A percentile compares a stretch with the other conserved stretches of the same genome.
phyloP scores from a whole-genome alignment of 306 rosid species.

The Ochetophila trinervis region DNA sequence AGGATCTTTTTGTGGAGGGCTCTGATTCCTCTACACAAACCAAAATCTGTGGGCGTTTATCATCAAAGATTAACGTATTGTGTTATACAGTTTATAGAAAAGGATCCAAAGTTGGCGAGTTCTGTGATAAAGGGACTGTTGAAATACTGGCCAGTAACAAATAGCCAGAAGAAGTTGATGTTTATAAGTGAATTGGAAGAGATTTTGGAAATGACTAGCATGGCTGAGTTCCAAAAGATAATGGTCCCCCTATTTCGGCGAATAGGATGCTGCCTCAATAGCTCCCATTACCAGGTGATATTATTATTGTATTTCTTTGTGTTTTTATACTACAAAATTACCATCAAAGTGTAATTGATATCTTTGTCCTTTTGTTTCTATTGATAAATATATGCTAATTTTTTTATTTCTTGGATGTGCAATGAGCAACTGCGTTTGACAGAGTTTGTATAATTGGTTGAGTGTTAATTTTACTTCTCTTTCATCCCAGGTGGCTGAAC shows the following conservation, averaged over 20 bases:
- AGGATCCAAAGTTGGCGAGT: constrained; percentile 86
- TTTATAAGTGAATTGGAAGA: constrained; percentile 94
- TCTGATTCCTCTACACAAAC: constrained; percentile 91
- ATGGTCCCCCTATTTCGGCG: constrained; percentile 81
- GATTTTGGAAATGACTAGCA: constrained; percentile 81
- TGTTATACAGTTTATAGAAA: constrained; percentile 84
- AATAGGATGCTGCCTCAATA: constrained; percentile 68
- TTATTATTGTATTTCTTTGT: not conserved
- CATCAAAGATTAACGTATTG: constrained; percentile 92
- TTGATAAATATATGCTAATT: not conserved
- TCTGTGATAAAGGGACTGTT: constrained; percentile 75
- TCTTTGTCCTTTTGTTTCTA: not conserved
- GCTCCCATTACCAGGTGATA: constrained; percentile 88
- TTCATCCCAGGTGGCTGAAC: constrained; percentile 74
- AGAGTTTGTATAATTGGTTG: not conserved
- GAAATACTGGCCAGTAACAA: constrained; percentile 94
- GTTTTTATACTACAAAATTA: not conserved
- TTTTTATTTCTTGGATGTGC: not conserved
- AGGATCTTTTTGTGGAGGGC: constrained; percentile 78
- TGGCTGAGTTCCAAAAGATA: constrained; percentile 82
- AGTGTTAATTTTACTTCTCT: not conserved
- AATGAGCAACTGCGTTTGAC: not conserved
- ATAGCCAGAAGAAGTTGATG: constrained; percentile 98
- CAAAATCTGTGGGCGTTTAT: constrained; percentile 88
- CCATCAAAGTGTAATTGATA: not conserved